These are phyloP conservation scores for Aspergillus sergii DNA, from an alignment of 2,329 filamentous ascomycete species.

Conservation along the genomic window DNA sequence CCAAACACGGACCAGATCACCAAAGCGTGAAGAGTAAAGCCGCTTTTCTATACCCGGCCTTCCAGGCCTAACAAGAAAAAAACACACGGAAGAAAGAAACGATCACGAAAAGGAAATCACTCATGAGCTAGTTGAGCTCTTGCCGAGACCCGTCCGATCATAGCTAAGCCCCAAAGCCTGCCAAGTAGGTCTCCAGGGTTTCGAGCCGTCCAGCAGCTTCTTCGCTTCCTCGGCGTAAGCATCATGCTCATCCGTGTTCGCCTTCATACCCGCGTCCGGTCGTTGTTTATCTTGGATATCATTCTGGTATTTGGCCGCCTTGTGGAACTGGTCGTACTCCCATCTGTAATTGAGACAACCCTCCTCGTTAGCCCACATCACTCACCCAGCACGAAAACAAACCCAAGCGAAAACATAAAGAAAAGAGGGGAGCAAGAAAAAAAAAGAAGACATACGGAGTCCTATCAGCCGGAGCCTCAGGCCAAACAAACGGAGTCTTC, in stretches of 20 bases:
- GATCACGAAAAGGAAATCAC: constrained; percentile 3
- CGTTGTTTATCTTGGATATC: constrained; percentile 40
- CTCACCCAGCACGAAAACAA: constrained; percentile 9
- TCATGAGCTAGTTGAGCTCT: constrained; percentile 18
- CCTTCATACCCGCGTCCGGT: constrained; percentile 38
- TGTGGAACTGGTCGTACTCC: constrained; percentile 64
- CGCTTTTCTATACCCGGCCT: constrained; percentile 14
- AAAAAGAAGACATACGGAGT: constrained; percentile 51
- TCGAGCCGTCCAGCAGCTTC: constrained; percentile 61
- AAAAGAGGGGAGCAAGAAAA: not conserved
- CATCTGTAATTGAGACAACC: constrained; percentile 47
- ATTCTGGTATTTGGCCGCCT: constrained; percentile 53
- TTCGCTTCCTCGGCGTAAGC: constrained; percentile 63
- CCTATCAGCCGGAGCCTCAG: constrained; percentile 65
- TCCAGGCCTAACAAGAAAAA: constrained; percentile 14
- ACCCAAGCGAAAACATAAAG: constrained; percentile 2
- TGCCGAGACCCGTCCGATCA: constrained; percentile 29
- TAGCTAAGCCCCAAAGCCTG: constrained; percentile 45
- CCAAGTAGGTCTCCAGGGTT: constrained; percentile 62
- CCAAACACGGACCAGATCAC: constrained; percentile 3
- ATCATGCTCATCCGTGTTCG: constrained; percentile 45
- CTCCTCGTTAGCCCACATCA: not conserved
- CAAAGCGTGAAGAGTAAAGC: constrained; percentile 17
- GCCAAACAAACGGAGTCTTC: constrained; percentile 85
- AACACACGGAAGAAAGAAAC: constrained; percentile 13